Base-by-base conservation (phyloP, 73 alveolate genomes). In the Uronychia binucleata region DNA sequence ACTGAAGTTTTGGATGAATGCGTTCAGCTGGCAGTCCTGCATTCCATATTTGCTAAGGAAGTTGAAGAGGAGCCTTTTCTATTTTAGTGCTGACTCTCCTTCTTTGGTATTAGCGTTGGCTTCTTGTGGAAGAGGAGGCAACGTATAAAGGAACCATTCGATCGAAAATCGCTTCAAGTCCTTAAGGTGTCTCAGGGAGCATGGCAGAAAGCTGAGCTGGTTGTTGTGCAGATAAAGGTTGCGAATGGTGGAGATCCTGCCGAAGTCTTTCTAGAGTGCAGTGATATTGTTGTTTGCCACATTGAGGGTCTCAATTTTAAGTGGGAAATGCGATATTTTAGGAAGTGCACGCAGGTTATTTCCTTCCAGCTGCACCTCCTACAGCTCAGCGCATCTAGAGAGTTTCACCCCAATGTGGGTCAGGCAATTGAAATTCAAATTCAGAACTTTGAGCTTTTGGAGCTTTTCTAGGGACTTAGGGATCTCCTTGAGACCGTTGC, bases 81-180 rank as follows among this genome's bases (percentile, higher is more conserved):
- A 46, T 46, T 46, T 46, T 5, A 46, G 67, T 11, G 67, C 67
- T 5, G 67, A 46, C 67, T 19, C 19, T 19, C 67, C 67, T 11
- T 46, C 67, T 46, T 46, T 46, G 19, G 5, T 46, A 46, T 46
- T 19, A 46, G 19, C 19, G 67, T 19, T 11, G 19, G 67, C 67
- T 11, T 46, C 67, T 46, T 25, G 1, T 28, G 29, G 30, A 0
- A 35, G 34, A 13, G 86, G 86, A 46, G 86, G 86, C 25, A 57
- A 25, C 0, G 77, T 33, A 57, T 79, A 79, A 30, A n/a, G 34
- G 30, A 79, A 79, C 86, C 86, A 79, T 57, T 79, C 86, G 58
- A 79, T 79, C 25, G 34, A 67, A 30, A 79, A 79, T 1, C 34
- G 59, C 28, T 28, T 26, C 19, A 79, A 58, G 28, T 79, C 57